These are phyloP conservation scores for Pseudogymnoascus sp. DNA, from an alignment of 2,329 filamentous ascomycete species.

Conservation along the genomic window DNA sequence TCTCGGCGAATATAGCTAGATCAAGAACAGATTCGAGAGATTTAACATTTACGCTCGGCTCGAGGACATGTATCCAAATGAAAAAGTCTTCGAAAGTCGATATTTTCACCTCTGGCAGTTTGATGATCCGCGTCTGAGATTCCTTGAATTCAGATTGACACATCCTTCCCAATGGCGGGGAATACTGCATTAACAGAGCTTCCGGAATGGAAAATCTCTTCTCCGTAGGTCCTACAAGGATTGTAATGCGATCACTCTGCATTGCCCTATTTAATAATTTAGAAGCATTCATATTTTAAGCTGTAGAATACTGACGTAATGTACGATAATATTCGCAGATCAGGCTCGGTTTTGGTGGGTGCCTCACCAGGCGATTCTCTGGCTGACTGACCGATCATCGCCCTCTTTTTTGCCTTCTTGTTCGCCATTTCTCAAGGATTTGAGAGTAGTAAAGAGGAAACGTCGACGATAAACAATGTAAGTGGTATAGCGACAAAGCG, in stretches of 20 bases:
- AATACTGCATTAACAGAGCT: background rate
- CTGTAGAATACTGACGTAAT: background rate
- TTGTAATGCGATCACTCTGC: constrained; percentile 10
- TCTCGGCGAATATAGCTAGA: constrained; percentile 10
- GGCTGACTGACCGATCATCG: too few species aligned
- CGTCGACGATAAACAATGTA: too few species aligned
- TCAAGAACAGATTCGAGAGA: constrained; percentile 6
- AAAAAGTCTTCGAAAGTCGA: constrained; percentile 12
- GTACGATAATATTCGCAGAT: background rate
- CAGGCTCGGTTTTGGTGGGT: too few species aligned
- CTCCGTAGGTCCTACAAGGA: constrained; percentile 6
- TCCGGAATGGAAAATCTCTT: constrained; percentile 6
- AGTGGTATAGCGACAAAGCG: too few species aligned
- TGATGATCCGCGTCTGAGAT: background rate
- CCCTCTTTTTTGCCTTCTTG: too few species aligned
- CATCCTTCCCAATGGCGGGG: background rate
- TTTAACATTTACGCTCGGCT: constrained; percentile 2
- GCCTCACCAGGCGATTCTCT: too few species aligned
- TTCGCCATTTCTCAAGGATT: too few species aligned
- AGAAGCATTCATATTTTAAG: background rate
- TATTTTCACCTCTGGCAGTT: constrained; percentile 8
- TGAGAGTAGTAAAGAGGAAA: too few species aligned
- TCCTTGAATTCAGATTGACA: background rate
- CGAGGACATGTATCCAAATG: constrained; percentile 11
- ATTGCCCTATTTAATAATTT: constrained; percentile 4